Evolutionary conservation across 208 protist species (phyloP), one percentile per base, ranked within the genome.

Genomic region (Vickermania spadyakhi): DNA sequence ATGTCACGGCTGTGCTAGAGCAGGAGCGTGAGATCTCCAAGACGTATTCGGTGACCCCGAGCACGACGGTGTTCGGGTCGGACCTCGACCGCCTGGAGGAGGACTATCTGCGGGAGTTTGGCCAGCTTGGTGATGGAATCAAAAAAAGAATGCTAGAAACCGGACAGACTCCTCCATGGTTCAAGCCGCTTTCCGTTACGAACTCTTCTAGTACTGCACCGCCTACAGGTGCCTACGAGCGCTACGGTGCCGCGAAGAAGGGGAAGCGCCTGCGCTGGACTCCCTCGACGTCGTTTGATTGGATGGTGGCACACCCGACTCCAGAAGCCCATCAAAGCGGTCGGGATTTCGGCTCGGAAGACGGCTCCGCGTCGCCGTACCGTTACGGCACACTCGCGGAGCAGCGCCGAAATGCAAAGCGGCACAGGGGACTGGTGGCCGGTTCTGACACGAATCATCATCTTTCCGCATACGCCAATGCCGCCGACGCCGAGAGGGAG

Each of bases 41-140:
- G 18, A 51, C 52, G 51, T 87, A 69, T 52, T 52, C 66, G 4
- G 74, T 93, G 25, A 62, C 62, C 1, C 85, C 85, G 2, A 58
- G 60, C 45, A 77, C 64, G 66, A 90, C 67, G 36, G 73, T 93
- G 30, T 79, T 90, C 28, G 86, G 82, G 42, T 81, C 72, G 57
- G 82, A 90, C 36, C 71, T 93, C 3, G 86, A 93, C 53, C 77
- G 75, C 27, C 65, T 93, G 27, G 82, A 93, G 71, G 61, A 62
- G 5, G 82, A 90, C 58, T 82, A 82, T 73, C 73, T 82, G 66
- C 82, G 81, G 1, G 86, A 90, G 14, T 79, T 79, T 55, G 74
- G 88, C 66, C 86, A 90, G 58, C 52, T 59, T 30, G 73, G 76
- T 1, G 54, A 59, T 27, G 31, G 53, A 22, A 65, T 86, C 18